Evolutionary conservation across 164 flowering plant genomes (phyloP).

Genomic region (Umbilicus rupestris): DNA sequence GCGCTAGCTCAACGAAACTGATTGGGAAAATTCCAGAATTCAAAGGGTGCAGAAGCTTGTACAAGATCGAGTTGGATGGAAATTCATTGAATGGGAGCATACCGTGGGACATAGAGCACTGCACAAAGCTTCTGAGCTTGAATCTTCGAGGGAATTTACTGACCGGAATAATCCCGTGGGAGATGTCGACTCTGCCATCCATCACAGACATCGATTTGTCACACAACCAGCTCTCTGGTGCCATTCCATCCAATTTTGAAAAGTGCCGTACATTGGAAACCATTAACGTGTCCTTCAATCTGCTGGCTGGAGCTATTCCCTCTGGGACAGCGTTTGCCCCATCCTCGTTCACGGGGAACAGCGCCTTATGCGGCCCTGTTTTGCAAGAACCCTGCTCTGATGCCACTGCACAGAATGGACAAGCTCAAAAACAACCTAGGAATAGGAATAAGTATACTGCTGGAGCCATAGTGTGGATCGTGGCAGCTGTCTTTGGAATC

Average conservation of each 20-base stretch:
- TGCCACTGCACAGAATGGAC: too few relatives aligned
- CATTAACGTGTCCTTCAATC: constrained; percentile 74
- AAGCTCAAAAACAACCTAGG: constrained; percentile 29
- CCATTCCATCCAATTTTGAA: constrained; percentile 61
- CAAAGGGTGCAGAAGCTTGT: constrained; percentile 50
- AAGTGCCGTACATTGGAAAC: constrained; percentile 59
- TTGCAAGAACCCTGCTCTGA: too few relatives aligned
- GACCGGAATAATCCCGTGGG: constrained; percentile 76
- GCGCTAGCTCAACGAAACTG: constrained; percentile 39
- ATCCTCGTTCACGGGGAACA: constrained; percentile 66
- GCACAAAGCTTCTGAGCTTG: constrained; percentile 57
- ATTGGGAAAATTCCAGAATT: constrained; percentile 64
- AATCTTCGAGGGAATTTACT: constrained; percentile 48
- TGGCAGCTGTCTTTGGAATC: constrained; percentile 63
- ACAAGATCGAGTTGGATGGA: constrained; percentile 60
- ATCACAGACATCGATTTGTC: constrained; percentile 77
- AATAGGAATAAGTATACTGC: too few relatives aligned
- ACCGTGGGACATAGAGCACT: constrained; percentile 72
- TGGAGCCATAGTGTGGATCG: constrained; percentile 70
- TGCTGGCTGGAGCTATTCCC: constrained; percentile 68
- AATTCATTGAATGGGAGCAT: constrained; percentile 56
- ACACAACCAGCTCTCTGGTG: constrained; percentile 55
- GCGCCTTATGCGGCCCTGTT: constrained; percentile 70
- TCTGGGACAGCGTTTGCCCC: constrained; percentile 54
- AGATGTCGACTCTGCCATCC: constrained; percentile 60